phyloP scores from a whole-genome alignment of 805 yeast species.

The Saccharomycopsis sp. region DNA sequence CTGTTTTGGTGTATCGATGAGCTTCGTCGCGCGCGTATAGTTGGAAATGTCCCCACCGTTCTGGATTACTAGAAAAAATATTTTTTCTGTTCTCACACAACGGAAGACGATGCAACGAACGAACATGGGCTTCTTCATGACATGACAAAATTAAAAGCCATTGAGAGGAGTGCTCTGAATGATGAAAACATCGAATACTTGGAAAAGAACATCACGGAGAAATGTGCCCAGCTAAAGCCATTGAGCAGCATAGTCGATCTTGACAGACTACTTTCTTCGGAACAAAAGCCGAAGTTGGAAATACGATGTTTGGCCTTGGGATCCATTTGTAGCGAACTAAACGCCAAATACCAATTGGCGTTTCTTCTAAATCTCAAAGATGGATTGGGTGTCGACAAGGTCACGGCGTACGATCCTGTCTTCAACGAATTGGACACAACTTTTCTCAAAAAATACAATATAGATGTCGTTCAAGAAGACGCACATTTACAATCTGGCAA shows the following conservation, averaged over 20 bases:
- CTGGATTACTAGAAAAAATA: too few relatives aligned
- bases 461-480: conserved; percentile 18
- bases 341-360: conserved; percentile 9
- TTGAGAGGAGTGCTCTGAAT: too few relatives aligned
- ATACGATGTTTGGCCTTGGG: conserved; percentile 12
- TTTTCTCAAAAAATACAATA: conserved; percentile 22
- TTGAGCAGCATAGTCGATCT: background rate
- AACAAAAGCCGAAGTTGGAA: background rate
- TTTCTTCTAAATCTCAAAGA: conserved; percentile 2
- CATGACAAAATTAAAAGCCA: too few relatives aligned
- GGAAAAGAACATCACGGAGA: background rate
- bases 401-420: conserved; percentile 34
- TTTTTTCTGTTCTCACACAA: too few relatives aligned
- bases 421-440: conserved; percentile 27
- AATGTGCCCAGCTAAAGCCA: conserved; percentile 1
- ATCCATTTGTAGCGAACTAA: conserved; percentile 3
- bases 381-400: conserved; percentile 5
- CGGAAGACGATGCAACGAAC: too few relatives aligned
- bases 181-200: background rate
- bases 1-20: too few relatives aligned
- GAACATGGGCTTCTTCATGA: too few relatives aligned
- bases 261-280: background rate
- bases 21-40: too few relatives aligned
- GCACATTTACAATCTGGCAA: background rate
- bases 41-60: too few relatives aligned